Evolutionary conservation across 73 alveolate species (phyloP), one percentile per base, ranked within the genome.

Genomic region (Tetrahymena malaccensis): DNA sequence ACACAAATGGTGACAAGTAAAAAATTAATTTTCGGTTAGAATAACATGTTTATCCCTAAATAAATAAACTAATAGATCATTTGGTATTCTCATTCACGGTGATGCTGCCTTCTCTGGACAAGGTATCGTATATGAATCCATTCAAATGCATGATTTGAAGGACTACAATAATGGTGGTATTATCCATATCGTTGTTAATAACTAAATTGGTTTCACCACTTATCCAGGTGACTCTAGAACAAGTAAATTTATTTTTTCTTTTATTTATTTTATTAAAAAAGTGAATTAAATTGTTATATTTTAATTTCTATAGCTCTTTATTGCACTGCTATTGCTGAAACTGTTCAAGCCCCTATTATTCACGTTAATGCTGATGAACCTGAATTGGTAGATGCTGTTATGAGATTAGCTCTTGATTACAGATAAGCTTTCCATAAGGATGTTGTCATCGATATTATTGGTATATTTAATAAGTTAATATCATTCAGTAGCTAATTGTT

Each of bases 161-260:
- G 96, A 94, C 17, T 96, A 94, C 43, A 83, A 84, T 34, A 94
- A 94, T 10, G 98, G 98, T 83, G 99, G 99, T 9, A 89, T 97
- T 15, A 94, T 98, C 55, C 99, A 98, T 94, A 95, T 98, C 1
- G 97, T 98, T 85, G 96, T 98, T 7, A 98, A 98, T 96, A 98
- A 98, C 96, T 96, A 98, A 94, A 96, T 98, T 35, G 99, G 99
- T 33, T 98, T 98, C 96, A 98, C 99, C n/a, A 97, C 99, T 38
- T 97, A 94, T 43, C 96, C 97, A 15, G 84, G 85, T 94, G 37
- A 85, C 40, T 40, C 89, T 43, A 43, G 96, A 93, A 21, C 83
- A 35, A 84, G 95, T 43, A 84, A 25, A 94, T 38, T 35, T 43
- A 19, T 50, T 50, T 11, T 13, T 21, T n/a, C n/a, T n/a, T n/a